Evolutionary conservation across 495 filamentous ascomycete genomes (phyloP).

Genomic region (Cenococcum geophilum): DNA sequence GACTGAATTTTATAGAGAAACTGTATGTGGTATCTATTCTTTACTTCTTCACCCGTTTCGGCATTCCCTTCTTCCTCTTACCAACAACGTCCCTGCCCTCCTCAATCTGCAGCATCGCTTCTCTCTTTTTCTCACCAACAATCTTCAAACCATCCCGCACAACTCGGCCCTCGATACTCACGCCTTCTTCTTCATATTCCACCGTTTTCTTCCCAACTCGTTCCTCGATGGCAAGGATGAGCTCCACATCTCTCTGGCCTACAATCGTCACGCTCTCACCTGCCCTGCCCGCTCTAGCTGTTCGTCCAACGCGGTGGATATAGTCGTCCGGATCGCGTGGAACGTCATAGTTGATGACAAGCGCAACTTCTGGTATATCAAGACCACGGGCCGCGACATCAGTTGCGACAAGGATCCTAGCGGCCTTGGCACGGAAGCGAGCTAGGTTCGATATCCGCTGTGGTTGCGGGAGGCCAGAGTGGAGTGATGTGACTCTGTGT

Average conservation of each 20-base stretch:
- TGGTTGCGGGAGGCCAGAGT: constrained; percentile 75
- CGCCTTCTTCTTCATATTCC: constrained; percentile 77
- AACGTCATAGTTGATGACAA: constrained; percentile 94
- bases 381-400: constrained; percentile 95
- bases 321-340: constrained; percentile 96
- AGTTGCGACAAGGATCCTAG: constrained; percentile 85
- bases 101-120: constrained; percentile 82
- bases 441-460: constrained; percentile 81
- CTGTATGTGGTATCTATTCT: background rate
- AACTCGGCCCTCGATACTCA: constrained; percentile 83
- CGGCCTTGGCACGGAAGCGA: constrained; percentile 85
- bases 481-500: constrained; percentile 85
- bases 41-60: constrained; percentile 37
- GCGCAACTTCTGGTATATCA: constrained; percentile 84
- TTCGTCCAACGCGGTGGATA: constrained; percentile 92
- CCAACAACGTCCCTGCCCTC: constrained; percentile 82
- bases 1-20: too few relatives aligned
- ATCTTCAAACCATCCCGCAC: constrained; percentile 75
- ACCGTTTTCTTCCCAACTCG: constrained; percentile 76
- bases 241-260: constrained; percentile 82
- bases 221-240: constrained; percentile 80
- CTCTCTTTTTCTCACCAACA: constrained; percentile 85
- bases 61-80: constrained; percentile 60
- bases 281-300: constrained; percentile 76
- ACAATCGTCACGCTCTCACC: constrained; percentile 85